Evolutionary conservation across 257 asterid genomes (phyloP).

Genomic region (Hygrophila difformis): DNA sequence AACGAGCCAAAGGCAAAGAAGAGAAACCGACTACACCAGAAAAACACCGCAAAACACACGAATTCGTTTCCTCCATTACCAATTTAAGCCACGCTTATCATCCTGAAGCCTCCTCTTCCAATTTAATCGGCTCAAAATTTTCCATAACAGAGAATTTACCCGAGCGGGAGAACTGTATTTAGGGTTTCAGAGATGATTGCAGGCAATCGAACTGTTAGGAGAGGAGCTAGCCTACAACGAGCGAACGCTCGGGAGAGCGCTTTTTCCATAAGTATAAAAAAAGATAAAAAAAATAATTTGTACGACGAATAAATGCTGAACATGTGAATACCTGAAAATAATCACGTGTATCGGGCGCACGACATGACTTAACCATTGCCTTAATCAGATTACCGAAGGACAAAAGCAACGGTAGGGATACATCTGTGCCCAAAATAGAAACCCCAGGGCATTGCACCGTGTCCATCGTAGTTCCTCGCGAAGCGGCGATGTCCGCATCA

Average conservation of each 20-base stretch:
- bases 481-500: too few species aligned
- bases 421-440: too few species aligned
- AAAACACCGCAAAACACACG: conserved; percentile 5
- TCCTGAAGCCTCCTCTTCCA: neutral
- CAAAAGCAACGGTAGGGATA: too few species aligned
- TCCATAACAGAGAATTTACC: neutral
- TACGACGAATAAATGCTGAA: conserved; percentile 12
- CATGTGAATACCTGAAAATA: too few species aligned
- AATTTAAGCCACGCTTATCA: conserved; percentile 8
- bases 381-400: too few species aligned
- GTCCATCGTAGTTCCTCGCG: too few species aligned
- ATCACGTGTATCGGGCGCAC: too few species aligned
- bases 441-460: too few species aligned
- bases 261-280: too few species aligned
- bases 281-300: too few species aligned
- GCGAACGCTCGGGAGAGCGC: too few species aligned
- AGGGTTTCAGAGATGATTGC: conserved; percentile 20
- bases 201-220: neutral
- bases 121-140: neutral
- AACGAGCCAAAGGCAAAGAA: conserved; percentile 4
- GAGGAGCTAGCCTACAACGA: conserved; percentile 13
- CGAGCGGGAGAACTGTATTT: neutral
- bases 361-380: too few species aligned
- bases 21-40: neutral
- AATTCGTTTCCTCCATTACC: neutral